Percentiles rank a stretch among this genome's conserved stretches.
These are phyloP conservation scores for Telfairia occidentalis DNA, from an alignment of 331 rosid genomes.

Conservation along the genomic window DNA sequence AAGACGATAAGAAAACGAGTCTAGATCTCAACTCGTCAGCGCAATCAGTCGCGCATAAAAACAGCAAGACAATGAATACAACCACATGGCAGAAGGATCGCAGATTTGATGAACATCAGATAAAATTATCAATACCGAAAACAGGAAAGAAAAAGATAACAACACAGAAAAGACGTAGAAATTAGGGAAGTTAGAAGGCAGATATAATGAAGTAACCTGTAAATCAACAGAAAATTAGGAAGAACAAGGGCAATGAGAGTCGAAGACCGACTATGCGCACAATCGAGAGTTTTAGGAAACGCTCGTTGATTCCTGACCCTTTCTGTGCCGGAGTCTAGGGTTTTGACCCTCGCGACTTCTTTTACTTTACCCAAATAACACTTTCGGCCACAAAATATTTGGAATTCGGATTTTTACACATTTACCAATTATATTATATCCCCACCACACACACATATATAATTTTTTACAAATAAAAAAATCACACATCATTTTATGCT, in stretches of 20 bases:
- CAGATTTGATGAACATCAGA: neutral
- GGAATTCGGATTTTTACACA: neutral
- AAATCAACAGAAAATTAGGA: neutral
- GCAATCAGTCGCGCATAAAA: neutral
- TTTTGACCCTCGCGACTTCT: neutral
- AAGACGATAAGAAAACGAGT: neutral
- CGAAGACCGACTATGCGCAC: neutral
- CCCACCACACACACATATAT: too few species aligned
- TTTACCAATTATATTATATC: too few species aligned
- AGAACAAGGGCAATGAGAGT: neutral
- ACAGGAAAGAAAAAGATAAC: neutral
- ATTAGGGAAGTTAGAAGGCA: neutral
- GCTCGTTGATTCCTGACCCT: neutral
- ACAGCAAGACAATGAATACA: neutral
- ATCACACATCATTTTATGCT: too few species aligned
- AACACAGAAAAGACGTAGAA: neutral
- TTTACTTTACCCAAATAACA: neutral
- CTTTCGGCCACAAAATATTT: neutral
- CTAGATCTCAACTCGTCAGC: neutral
- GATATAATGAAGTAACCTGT: neutral
- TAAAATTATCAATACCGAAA: neutral
- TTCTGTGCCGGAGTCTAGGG: slow-evolving; percentile 5
- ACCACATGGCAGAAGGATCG: neutral
- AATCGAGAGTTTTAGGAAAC: neutral
- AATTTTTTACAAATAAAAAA: too few species aligned